phyloP scores from a whole-genome alignment of 2,329 filamentous ascomycete species.

The Pochonia chlamydosporia region DNA sequence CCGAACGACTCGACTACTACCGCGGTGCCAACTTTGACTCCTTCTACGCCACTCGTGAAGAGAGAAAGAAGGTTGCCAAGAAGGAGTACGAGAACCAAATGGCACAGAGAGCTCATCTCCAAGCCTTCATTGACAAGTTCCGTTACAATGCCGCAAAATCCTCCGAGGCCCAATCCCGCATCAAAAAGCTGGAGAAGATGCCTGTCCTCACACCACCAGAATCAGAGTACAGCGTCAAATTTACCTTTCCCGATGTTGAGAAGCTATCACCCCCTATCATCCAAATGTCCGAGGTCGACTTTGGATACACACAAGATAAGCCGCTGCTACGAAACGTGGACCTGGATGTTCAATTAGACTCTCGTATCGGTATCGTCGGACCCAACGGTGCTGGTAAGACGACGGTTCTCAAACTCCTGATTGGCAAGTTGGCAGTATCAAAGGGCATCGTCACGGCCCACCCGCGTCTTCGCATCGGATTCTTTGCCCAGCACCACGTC shows the following conservation, averaged over 20 bases:
- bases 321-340: conserved; percentile 81
- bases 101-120: conserved; percentile 85
- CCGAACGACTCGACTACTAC: conserved; percentile 96
- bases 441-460: conserved; percentile 82
- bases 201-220: conserved; percentile 86
- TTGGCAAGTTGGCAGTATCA: conserved; percentile 72
- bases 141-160: conserved; percentile 98
- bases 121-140: conserved; percentile 99
- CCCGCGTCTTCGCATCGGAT: conserved; percentile 82
- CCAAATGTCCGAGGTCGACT: conserved; percentile 89
- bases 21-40: conserved; percentile 94
- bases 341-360: conserved; percentile 94
- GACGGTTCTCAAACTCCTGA: conserved; percentile 95
- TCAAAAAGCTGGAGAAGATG: conserved; percentile 99
- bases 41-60: conserved; percentile 96
- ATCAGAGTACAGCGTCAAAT: conserved; percentile 91
- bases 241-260: conserved; percentile 95
- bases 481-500: conserved; percentile 98
- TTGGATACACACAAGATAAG: conserved; percentile 79
- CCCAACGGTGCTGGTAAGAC: conserved; percentile 99
- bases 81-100: conserved; percentile 99
- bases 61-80: conserved; percentile 92
- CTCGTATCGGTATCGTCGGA: conserved; percentile 96
- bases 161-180: conserved; percentile 93
- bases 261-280: conserved; percentile 97